Evolutionary conservation across 2,329 filamentous ascomycete genomes (phyloP).

Genomic region (Annulohypoxylon truncatum): DNA sequence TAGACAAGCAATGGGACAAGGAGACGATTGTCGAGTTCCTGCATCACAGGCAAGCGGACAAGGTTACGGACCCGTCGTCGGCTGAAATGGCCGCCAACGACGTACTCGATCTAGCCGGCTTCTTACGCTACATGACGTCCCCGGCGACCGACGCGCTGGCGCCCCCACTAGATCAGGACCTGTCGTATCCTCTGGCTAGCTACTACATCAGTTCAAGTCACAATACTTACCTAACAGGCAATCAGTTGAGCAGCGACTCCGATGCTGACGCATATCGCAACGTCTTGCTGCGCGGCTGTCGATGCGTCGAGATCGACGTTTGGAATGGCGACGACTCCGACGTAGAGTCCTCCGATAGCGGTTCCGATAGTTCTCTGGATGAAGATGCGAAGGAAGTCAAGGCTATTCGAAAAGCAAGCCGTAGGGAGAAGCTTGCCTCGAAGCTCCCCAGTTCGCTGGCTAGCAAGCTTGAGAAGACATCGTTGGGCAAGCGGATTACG

Average conservation of each 20-base stretch:
- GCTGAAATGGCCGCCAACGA: conserved; percentile 50
- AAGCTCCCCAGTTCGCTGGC: conserved; percentile 59
- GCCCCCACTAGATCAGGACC: conserved; percentile 58
- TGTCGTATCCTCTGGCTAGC: conserved; percentile 84
- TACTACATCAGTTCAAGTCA: conserved; percentile 96
- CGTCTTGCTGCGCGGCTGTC: conserved; percentile 84
- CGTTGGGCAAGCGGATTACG: conserved; percentile 56
- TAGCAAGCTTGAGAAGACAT: conserved; percentile 61
- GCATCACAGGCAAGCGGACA: conserved; percentile 58
- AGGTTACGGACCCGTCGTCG: conserved; percentile 44
- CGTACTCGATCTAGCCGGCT: conserved; percentile 60
- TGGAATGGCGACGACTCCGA: conserved; percentile 88
- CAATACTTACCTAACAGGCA: conserved; percentile 92
- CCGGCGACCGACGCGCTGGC: conserved; percentile 57
- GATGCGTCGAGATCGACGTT: conserved; percentile 94
- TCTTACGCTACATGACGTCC: conserved; percentile 69
- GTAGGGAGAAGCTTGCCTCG: conserved; percentile 73
- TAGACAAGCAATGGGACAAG: conserved; percentile 58
- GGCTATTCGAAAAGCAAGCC: conserved; percentile 71
- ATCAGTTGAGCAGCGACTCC: conserved; percentile 87
- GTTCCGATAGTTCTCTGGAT: conserved; percentile 66
- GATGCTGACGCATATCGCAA: conserved; percentile 90
- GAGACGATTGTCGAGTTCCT: conserved; percentile 61
- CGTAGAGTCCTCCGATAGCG: conserved; percentile 71
- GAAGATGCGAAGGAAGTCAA: conserved; percentile 58